A percentile compares a stretch with the other conserved stretches of the same genome.
These are phyloP conservation scores for Dendrocalamus latiflorus DNA, from an alignment of 202 grass and related monocot genomes.

Conservation along the genomic window DNA sequence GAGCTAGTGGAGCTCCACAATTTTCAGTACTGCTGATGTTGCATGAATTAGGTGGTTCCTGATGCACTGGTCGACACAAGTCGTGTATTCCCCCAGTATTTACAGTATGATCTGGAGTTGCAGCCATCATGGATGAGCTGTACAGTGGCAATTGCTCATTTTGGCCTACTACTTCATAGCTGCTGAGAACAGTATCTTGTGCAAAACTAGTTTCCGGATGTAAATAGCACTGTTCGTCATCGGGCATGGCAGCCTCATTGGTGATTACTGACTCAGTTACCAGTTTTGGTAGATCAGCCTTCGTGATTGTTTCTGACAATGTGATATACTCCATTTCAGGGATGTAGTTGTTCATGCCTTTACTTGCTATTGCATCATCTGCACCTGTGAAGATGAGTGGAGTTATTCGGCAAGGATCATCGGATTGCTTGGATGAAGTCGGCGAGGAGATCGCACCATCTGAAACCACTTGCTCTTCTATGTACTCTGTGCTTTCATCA, in stretches of 20 bases:
- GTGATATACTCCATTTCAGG: conserved; percentile 19
- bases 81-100: conserved; percentile 12
- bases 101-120: background rate
- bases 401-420: conserved; percentile 29
- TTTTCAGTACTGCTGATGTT: conserved; percentile 8
- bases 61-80: background rate
- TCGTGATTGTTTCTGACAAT: conserved; percentile 3
- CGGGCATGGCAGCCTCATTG: conserved; percentile 12
- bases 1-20: conserved; percentile 18
- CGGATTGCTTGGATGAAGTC: conserved; percentile 34
- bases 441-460: conserved; percentile 28
- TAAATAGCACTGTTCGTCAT: conserved; percentile 18
- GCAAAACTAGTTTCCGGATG: conserved; percentile 14
- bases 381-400: conserved; percentile 3
- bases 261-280: conserved; percentile 3
- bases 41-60: conserved; percentile 1
- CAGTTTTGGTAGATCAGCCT: background rate
- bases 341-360: background rate
- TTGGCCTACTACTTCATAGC: conserved; percentile 3
- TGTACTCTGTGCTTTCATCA: conserved; percentile 22
- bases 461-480: conserved; percentile 32
- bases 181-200: background rate
- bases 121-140: conserved; percentile 11
- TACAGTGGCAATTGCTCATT: background rate
- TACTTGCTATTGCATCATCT: conserved; percentile 3